Evolutionary conservation across 2,329 filamentous ascomycete species (phyloP).

Genomic region (Colletotrichum plurivorum): DNA sequence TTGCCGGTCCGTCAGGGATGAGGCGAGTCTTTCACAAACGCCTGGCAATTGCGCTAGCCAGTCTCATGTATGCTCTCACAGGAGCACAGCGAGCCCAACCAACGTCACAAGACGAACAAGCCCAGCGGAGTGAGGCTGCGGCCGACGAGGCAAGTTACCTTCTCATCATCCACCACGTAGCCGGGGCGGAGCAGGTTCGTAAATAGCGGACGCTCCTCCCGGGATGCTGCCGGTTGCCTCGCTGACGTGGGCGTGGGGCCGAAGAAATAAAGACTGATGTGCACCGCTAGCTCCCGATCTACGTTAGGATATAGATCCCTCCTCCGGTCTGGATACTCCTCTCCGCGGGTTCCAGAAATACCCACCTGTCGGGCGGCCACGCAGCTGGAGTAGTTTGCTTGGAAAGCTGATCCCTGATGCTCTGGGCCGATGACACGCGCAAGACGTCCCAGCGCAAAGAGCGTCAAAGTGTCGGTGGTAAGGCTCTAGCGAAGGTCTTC

Average conservation of each 20-base stretch:
- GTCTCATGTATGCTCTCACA: no score
- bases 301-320: conserved; percentile 14
- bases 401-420: no score
- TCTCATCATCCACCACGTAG: conserved; percentile 18
- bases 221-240: conserved; percentile 10
- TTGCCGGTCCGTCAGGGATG: no score
- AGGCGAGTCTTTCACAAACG: no score
- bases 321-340: neutral
- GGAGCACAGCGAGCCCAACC: no score
- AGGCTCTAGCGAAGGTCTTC: no score
- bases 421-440: no score
- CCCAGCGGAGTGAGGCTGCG: neutral
- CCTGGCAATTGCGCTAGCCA: no score
- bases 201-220: neutral
- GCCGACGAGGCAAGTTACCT: neutral
- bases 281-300: conserved; percentile 22
- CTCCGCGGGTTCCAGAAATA: neutral
- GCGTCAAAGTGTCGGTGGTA: no score
- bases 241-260: conserved; percentile 20
- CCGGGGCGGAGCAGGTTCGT: conserved; percentile 4
- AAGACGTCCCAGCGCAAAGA: no score
- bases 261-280: conserved; percentile 24
- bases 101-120: neutral
- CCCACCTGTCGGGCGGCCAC: neutral
- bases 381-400: no score